A percentile compares a stretch with the other conserved stretches of the same genome.
Evolutionary conservation across 2,329 filamentous ascomycete genomes (phyloP).

Genomic region (Aureobasidium sp.): DNA sequence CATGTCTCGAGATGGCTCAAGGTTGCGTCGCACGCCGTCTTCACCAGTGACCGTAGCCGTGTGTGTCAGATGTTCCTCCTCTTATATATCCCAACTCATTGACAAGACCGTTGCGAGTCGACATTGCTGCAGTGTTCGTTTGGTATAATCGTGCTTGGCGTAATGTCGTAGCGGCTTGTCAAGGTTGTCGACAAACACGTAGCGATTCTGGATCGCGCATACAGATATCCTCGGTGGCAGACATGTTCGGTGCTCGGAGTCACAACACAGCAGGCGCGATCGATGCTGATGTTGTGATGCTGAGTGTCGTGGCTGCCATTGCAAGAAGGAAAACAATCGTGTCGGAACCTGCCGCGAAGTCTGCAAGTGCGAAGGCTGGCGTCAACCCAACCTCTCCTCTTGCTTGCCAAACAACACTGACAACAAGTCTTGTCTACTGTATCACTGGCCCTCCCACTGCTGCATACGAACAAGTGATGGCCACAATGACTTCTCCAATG

Average conservation of each 20-base stretch:
- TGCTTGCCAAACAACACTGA: not conserved
- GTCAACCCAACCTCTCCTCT: not conserved
- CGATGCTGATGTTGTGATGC: not conserved
- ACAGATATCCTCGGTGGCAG: not conserved
- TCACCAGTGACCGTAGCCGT: not conserved
- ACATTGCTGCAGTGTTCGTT: not conserved
- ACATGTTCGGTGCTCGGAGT: not conserved
- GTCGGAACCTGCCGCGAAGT: not conserved
- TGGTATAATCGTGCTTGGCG: not conserved
- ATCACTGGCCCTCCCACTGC: not conserved
- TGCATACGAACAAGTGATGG: too few species aligned
- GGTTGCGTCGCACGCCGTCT: not conserved
- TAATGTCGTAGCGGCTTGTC: not conserved
- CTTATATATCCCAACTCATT: not conserved
- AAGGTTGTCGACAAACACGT: not conserved
- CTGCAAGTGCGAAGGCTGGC: not conserved
- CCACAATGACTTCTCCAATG: not conserved
- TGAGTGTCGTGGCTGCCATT: too few species aligned
- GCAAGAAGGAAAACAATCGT: not conserved
- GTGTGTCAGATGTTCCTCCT: not conserved
- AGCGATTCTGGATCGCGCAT: not conserved
- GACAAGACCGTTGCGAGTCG: not conserved
- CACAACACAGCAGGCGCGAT: not conserved
- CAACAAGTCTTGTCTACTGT: not conserved
- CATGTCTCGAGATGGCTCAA: not conserved